Evolutionary conservation across 2,329 filamentous ascomycete species (phyloP).

Genomic region (Xylogone sp.): DNA sequence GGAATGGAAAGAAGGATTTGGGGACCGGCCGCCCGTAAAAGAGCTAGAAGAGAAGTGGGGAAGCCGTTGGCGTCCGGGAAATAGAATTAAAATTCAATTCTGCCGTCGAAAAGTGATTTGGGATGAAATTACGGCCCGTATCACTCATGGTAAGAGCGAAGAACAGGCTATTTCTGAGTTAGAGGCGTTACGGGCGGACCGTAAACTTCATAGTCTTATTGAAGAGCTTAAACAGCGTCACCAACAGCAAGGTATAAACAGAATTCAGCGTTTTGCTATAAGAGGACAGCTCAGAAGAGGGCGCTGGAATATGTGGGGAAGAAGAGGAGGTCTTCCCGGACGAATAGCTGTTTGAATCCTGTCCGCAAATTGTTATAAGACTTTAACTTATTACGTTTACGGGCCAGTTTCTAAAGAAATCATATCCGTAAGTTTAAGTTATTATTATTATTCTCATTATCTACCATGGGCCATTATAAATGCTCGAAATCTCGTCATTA

Average conservation of each 20-base stretch:
- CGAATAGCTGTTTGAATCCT: too few species aligned
- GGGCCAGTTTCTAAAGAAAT: too few species aligned
- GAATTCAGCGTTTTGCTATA: too few species aligned
- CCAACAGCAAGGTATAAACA: not conserved
- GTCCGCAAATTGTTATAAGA: too few species aligned
- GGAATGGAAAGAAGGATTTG: slow-evolving; percentile 8
- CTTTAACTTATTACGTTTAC: too few species aligned
- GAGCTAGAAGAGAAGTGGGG: slow-evolving; percentile 6
- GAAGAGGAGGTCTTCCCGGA: too few species aligned
- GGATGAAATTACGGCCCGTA: not conserved
- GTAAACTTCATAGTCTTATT: not conserved
- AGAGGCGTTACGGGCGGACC: slow-evolving; percentile 1
- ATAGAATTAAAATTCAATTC: not conserved
- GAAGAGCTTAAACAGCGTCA: not conserved
- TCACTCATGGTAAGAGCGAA: not conserved
- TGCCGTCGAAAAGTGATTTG: slow-evolving; percentile 6
- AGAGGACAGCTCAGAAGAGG: too few species aligned
- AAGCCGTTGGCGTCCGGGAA: slow-evolving; percentile 1
- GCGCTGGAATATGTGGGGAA: too few species aligned
- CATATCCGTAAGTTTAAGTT: too few species aligned
- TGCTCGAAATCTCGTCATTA: too few species aligned
- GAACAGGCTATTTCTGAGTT: slow-evolving; percentile 3
- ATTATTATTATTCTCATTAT: too few species aligned
- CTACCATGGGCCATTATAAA: too few species aligned
- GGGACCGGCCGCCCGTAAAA: not conserved